Evolutionary conservation across 768 basidiomycete genomes (phyloP).

Genomic region (Hortiboletus campestris): DNA sequence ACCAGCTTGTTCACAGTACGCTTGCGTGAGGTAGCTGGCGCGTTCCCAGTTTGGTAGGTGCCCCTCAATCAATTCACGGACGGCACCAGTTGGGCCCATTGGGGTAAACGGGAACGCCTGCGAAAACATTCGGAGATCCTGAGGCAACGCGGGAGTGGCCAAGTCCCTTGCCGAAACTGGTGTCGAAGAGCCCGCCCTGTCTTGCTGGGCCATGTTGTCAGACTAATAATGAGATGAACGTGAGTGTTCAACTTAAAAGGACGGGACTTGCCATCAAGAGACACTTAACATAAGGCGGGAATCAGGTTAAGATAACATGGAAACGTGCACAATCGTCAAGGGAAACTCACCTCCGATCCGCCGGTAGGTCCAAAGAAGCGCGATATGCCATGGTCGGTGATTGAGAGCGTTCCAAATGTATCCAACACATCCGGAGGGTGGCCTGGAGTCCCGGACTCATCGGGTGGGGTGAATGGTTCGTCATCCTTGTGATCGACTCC

Average conservation of each 20-base stretch:
- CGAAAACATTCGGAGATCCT: constrained; percentile 47
- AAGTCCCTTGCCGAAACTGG: constrained; percentile 30
- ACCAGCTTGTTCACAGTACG: constrained; percentile 46
- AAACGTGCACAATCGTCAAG: constrained; percentile 5
- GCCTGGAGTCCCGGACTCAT: constrained; percentile 15
- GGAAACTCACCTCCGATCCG: constrained; percentile 57
- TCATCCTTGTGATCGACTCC: constrained; percentile 31
- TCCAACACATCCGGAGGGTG: constrained; percentile 48
- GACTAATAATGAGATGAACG: constrained; percentile 21
- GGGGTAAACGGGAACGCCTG: constrained; percentile 66
- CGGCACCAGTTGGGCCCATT: constrained; percentile 44
- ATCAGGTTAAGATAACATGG: constrained; percentile 9
- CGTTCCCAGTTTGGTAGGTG: constrained; percentile 55
- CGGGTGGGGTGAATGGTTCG: constrained; percentile 22
- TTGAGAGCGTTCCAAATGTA: constrained; percentile 58
- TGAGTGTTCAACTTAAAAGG: neutral
- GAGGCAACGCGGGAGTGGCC: constrained; percentile 30
- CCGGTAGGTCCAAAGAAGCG: constrained; percentile 67
- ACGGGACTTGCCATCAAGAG: constrained; percentile 31
- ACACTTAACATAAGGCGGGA: constrained; percentile 26
- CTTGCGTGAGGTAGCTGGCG: constrained; percentile 43
- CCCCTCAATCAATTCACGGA: constrained; percentile 49
- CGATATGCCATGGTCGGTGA: constrained; percentile 58
- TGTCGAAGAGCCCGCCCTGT: constrained; percentile 16
- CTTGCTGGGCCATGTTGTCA: constrained; percentile 19